Evolutionary conservation across 2,329 filamentous ascomycete species (phyloP).

Genomic region (Exophiala dermatitidis): DNA sequence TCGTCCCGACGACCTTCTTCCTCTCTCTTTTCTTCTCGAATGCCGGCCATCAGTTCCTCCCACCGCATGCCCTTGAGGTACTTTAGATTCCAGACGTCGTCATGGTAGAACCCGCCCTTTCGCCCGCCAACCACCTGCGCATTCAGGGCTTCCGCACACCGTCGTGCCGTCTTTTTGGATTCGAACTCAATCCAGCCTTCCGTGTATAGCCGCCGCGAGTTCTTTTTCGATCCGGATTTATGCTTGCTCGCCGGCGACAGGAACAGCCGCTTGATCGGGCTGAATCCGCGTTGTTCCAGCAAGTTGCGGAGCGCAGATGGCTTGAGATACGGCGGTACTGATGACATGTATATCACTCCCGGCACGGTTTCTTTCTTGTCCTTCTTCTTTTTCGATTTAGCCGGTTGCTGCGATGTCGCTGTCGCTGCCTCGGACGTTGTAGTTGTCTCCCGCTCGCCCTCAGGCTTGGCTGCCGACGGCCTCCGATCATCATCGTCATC

Average conservation of each 20-base stretch:
- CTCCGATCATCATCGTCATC: neutral
- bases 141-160: conserved; percentile 42
- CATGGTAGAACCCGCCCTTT: conserved; percentile 42
- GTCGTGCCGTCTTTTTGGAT: conserved; percentile 40
- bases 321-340: conserved; percentile 43
- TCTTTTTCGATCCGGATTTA: conserved; percentile 31
- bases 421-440: neutral
- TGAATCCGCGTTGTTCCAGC: conserved; percentile 37
- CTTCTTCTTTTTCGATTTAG: conserved; percentile 25
- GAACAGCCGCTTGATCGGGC: conserved; percentile 40
- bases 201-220: conserved; percentile 37
- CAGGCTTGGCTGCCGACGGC: conserved; percentile 41
- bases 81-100: conserved; percentile 43
- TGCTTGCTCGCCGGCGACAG: conserved; percentile 34
- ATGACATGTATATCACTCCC: conserved; percentile 41
- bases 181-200: conserved; percentile 44
- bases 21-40: conserved; percentile 38
- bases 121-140: conserved; percentile 38
- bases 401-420: conserved; percentile 1
- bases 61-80: conserved; percentile 40
- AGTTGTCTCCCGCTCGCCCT: conserved; percentile 51
- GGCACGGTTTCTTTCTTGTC: conserved; percentile 35
- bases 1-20: conserved; percentile 37
- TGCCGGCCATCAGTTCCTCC: conserved; percentile 41
- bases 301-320: conserved; percentile 41